Evolutionary conservation across 2,329 filamentous ascomycete species (phyloP).

Genomic region (Diaporthe ampelina): DNA sequence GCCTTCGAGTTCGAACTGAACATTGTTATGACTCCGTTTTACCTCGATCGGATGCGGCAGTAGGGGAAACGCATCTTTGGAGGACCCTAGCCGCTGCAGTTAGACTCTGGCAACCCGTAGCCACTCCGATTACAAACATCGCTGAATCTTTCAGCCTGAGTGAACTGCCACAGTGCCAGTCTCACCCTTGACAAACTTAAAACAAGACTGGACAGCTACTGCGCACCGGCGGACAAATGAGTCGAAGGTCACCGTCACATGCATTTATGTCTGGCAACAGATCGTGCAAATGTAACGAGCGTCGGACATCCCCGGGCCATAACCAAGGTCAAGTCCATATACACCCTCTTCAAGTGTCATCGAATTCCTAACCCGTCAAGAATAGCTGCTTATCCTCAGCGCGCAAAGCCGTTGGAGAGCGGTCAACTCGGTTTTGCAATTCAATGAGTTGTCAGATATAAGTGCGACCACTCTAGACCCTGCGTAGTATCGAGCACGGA

Average conservation of each 20-base stretch:
- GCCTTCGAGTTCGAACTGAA: no score
- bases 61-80: no score
- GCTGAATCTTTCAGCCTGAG: neutral
- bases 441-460: neutral
- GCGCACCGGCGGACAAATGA: no score
- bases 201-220: no score
- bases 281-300: neutral
- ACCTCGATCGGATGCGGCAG: no score
- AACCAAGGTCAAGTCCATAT: no score
- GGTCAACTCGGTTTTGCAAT: neutral
- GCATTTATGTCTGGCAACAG: neutral
- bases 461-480: no score
- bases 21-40: no score
- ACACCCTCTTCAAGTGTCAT: neutral
- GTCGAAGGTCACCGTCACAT: neutral
- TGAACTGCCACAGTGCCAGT: neutral
- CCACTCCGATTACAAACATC: neutral
- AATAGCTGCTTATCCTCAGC: neutral
- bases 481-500: neutral
- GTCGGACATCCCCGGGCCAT: neutral
- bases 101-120: no score
- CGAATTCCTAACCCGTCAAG: neutral
- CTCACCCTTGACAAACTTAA: neutral
- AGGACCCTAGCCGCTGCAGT: no score
- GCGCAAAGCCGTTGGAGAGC: neutral